Evolutionary conservation across 192 early-diverging fungal genomes (phyloP).

Genomic region (Backusella liffmaniae): DNA sequence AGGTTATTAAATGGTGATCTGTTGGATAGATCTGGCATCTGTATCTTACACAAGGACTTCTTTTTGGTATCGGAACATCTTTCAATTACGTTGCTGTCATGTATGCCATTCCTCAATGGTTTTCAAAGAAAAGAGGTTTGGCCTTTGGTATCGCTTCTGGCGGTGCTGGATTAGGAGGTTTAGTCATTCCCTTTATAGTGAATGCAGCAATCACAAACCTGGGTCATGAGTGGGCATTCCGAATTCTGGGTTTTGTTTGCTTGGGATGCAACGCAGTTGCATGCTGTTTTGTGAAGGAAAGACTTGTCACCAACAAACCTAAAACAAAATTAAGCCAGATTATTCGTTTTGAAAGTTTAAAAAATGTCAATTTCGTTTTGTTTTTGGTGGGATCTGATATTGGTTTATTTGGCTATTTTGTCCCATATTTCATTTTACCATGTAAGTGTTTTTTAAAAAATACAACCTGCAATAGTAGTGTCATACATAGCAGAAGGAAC

Average conservation of each 20-base stretch:
- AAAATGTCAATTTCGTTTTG: constrained; percentile 16
- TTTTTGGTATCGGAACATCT: constrained; percentile 50
- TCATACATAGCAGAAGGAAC: not conserved
- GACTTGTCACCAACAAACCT: not conserved
- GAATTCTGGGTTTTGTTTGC: constrained; percentile 26
- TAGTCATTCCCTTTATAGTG: constrained; percentile 58
- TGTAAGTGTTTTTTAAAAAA: constrained; percentile 12
- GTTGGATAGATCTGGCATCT: constrained; percentile 52
- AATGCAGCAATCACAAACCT: constrained; percentile 49
- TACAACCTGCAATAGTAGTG: too few species aligned
- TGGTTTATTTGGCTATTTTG: constrained; percentile 22
- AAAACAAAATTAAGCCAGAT: constrained; percentile 19
- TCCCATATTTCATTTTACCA: constrained; percentile 30
- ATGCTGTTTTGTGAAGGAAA: constrained; percentile 14
- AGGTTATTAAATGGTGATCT: not conserved
- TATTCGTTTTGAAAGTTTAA: constrained; percentile 16
- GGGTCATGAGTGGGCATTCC: constrained; percentile 50
- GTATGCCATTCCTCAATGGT: constrained; percentile 53
- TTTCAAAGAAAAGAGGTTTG: constrained; percentile 51
- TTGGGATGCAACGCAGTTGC: not conserved
- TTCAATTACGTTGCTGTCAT: constrained; percentile 22
- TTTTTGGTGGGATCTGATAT: constrained; percentile 23
- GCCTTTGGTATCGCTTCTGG: constrained; percentile 54
- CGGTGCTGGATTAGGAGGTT: constrained; percentile 73
- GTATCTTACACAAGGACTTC: constrained; percentile 54